Evolutionary conservation across 2,329 filamentous ascomycete species (phyloP).

Genomic region (Berkeleyomyces rouxiae): DNA sequence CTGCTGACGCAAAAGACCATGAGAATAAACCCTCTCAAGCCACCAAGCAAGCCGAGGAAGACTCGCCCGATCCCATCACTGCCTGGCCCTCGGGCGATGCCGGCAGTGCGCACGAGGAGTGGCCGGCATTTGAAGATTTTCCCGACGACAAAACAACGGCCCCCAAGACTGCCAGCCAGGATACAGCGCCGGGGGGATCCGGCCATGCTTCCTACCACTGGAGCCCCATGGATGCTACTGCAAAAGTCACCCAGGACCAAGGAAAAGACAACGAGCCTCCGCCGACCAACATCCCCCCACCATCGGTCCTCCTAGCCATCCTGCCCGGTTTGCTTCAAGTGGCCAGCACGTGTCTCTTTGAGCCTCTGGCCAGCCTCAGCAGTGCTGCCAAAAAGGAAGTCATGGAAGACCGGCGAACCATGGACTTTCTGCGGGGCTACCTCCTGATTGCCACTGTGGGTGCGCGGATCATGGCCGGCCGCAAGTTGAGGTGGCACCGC

Average conservation of each 20-base stretch:
- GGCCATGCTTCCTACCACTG: conserved; percentile 20
- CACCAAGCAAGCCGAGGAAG: background rate
- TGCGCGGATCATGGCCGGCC: conserved; percentile 67
- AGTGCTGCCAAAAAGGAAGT: conserved; percentile 44
- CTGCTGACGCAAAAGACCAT: conserved; percentile 18
- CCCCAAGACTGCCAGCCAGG: background rate
- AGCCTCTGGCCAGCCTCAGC: conserved; percentile 42
- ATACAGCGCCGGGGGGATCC: background rate
- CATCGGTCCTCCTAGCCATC: conserved; percentile 61
- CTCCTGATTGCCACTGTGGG: conserved; percentile 48
- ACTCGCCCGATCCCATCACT: conserved; percentile 22
- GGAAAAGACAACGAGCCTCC: conserved; percentile 29
- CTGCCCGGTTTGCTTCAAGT: conserved; percentile 56
- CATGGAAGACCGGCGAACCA: conserved; percentile 43
- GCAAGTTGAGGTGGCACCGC: conserved; percentile 78
- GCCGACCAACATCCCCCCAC: conserved; percentile 78
- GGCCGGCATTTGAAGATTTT: conserved; percentile 35
- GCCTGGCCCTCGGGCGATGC: conserved; percentile 28
- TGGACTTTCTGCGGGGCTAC: conserved; percentile 48
- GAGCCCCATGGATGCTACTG: conserved; percentile 25
- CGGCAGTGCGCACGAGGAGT: conserved; percentile 25
- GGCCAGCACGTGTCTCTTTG: conserved; percentile 47
- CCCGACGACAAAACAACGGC: conserved; percentile 16
- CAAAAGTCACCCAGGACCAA: background rate
- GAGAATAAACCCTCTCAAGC: conserved; percentile 20